Evolutionary conservation across 108 stramenopile species (phyloP).

Genomic region (Pseudonitzschia multistriata): DNA sequence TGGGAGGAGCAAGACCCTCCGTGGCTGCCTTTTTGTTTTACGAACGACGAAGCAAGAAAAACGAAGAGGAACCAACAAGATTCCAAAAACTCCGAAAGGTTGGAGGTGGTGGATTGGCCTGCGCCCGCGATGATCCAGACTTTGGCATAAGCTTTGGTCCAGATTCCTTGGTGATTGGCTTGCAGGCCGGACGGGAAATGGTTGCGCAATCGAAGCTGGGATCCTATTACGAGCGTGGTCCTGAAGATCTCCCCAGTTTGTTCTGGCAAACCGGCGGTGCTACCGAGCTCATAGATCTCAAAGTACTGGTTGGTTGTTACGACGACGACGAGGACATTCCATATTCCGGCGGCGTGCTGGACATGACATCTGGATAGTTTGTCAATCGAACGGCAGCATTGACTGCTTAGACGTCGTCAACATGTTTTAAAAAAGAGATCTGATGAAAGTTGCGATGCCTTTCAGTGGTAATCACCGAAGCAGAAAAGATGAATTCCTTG

Average conservation of each 20-base stretch:
- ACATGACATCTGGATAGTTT: conserved; percentile 38
- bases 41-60: neutral
- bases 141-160: conserved; percentile 67
- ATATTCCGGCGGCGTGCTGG: conserved; percentile 64
- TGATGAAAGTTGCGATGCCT: no score
- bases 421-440: no score
- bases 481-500: no score
- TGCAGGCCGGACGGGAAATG: conserved; percentile 29
- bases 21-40: conserved; percentile 69
- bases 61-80: neutral
- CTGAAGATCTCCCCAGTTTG: conserved; percentile 39
- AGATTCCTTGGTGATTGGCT: conserved; percentile 61
- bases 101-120: conserved; percentile 76
- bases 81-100: conserved; percentile 58
- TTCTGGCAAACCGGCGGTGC: conserved; percentile 33
- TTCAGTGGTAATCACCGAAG: no score
- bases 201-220: conserved; percentile 52
- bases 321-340: conserved; percentile 63
- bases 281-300: conserved; percentile 42
- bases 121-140: conserved; percentile 57
- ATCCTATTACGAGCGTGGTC: conserved; percentile 65
- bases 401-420: no score
- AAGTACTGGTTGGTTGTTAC: conserved; percentile 61
- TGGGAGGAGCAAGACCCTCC: conserved; percentile 54
- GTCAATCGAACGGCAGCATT: no score